phyloP scores from a whole-genome alignment of 805 yeast species.

The Suhomyces xylopsoci region DNA sequence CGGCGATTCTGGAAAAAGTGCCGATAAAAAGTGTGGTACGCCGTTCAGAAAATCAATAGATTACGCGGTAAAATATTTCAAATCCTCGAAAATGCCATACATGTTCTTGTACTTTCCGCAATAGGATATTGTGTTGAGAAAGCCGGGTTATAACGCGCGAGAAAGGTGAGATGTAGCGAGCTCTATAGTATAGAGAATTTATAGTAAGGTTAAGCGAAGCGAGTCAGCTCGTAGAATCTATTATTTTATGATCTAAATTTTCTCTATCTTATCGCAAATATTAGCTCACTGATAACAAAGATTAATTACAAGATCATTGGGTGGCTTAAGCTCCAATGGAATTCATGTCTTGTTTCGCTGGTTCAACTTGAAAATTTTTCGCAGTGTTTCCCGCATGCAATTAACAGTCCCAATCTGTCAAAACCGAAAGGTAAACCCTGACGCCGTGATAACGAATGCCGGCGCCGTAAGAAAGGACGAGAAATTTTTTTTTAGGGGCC shows the following conservation, averaged over 20 bases:
- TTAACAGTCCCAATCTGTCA: neutral
- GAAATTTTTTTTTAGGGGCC: neutral
- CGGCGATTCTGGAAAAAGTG: neutral
- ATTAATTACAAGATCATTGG: neutral
- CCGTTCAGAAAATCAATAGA: neutral
- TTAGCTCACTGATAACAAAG: neutral
- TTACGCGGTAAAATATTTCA: neutral
- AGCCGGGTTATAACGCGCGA: neutral
- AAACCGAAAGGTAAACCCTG: neutral
- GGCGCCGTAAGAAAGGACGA: neutral
- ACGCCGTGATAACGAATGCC: neutral
- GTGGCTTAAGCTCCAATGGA: neutral
- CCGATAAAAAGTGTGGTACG: neutral
- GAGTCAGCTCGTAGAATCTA: neutral
- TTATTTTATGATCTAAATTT: neutral
- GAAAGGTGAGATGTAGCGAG: neutral
- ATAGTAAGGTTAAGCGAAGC: neutral
- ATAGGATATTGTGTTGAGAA: neutral
- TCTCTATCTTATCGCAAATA: neutral
- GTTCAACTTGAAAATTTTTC: neutral
- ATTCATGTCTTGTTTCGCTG: neutral
- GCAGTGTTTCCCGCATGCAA: neutral
- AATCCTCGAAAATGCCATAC: neutral
- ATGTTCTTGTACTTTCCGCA: neutral
- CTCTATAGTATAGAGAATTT: neutral